Base-by-base conservation (phyloP, 2,329 filamentous ascomycete genomes). In the Arachnomyces sp. region DNA sequence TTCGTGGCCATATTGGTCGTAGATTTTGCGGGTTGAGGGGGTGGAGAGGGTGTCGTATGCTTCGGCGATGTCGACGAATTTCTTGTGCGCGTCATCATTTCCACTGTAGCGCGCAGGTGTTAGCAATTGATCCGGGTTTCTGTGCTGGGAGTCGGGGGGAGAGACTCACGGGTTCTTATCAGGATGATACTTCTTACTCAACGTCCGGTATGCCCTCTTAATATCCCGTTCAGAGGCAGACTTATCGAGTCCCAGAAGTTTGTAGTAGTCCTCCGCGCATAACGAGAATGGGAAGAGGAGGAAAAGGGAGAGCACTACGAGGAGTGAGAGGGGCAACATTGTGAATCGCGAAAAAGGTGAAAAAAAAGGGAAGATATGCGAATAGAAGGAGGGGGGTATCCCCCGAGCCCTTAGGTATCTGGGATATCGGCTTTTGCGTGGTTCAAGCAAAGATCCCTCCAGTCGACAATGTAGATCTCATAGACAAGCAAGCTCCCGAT, bases 121-220 rank as follows among this genome's bases (percentile, higher is more conserved):
- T 16, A 39, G 20, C 20, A 25, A 5, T 25, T 9, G 20, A 5
- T 9, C 9, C 20, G 5, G 14, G 5, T 30, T 28, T 28, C 9
- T 28, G 33, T 8, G 14, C 31, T 28, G 31, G 9, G n/a, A 9
- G 31, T 5, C 11, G 9, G 36, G 35, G 34, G 41, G 37, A 33
- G 40, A 13, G 12, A 68, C 83, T 55, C 76, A 92, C 82, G 90
- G 88, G 55, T 96, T 96, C 76, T 98, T 98, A 66, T 98, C 92
- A 3, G 92, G 92, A 59, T 98, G 92, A 63, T 77, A 95, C 62
- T 93, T 94, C 66, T 96, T 96, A 70, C 85, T 93, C 8, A 98
- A 73, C 44, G 79, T 81, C 44, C 89, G 79, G 65, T 98, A 98
- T 15, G 92, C 89, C 34, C 84, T 84, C 66, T 98, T 98, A 60